phyloP scores from a whole-genome alignment of 345 rosid genomes.

The Clausena lansium region DNA sequence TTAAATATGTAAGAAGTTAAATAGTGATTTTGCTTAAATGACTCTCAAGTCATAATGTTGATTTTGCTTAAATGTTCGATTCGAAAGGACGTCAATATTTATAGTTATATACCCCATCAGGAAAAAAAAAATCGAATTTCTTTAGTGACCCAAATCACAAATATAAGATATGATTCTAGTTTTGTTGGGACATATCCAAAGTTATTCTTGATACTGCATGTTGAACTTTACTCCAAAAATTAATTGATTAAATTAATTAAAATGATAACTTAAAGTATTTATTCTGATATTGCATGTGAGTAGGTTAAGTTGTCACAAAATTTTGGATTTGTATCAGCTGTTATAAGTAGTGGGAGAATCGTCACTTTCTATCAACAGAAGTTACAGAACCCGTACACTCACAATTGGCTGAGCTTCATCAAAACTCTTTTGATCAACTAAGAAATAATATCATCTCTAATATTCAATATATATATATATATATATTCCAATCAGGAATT shows the following conservation, averaged over 20 bases:
- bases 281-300: background rate
- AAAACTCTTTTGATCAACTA: background rate
- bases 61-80: no score
- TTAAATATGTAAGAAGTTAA: no score
- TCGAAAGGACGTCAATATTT: background rate
- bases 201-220: background rate
- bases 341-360: slow-evolving; percentile 13
- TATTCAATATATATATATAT: no score
- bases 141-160: background rate
- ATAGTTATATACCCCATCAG: background rate
- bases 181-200: background rate
- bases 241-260: background rate
- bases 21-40: no score
- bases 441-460: background rate
- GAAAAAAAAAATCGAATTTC: background rate
- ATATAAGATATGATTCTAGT: background rate
- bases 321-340: background rate
- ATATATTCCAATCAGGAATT: no score
- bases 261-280: background rate
- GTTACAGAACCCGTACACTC: background rate
- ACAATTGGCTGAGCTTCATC: background rate
- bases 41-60: no score
- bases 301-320: slow-evolving; percentile 2
- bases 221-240: background rate
- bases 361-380: background rate